Evolutionary conservation across 2,329 filamentous ascomycete genomes (phyloP).

Genomic region (Ilyonectria destructans): DNA sequence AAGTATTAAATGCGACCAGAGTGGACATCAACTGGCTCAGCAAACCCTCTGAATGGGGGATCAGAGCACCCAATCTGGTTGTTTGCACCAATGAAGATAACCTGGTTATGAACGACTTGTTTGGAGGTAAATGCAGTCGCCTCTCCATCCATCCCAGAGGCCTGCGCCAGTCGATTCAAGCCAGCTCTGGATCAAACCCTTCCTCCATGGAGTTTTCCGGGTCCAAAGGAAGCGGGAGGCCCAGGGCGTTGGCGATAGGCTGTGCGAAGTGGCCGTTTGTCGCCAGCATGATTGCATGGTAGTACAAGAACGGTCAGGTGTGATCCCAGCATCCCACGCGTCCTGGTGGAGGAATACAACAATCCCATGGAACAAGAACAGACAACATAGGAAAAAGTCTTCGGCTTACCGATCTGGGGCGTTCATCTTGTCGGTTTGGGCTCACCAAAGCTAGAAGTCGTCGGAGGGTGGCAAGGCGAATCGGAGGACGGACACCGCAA

Average conservation of each 20-base stretch:
- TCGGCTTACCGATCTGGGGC: constrained; percentile 69
- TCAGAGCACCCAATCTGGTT: not conserved
- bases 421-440: constrained; percentile 62
- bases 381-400: constrained; percentile 1
- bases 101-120: not conserved
- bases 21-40: too few relatives aligned
- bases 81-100: not conserved
- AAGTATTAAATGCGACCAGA: not conserved
- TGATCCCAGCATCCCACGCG: not conserved
- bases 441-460: constrained; percentile 10
- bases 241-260: not conserved
- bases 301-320: constrained; percentile 8
- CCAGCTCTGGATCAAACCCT: too few relatives aligned
- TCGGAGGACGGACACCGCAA: not conserved
- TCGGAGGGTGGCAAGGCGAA: constrained; percentile 2
- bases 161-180: not conserved
- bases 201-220: not conserved
- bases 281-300: not conserved
- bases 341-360: not conserved
- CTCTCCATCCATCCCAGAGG: not conserved
- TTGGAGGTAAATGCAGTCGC: not conserved
- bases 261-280: constrained; percentile 3
- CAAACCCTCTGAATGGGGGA: not conserved
- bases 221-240: not conserved
- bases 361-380: not conserved